A percentile compares a stretch with the other conserved stretches of the same genome.
phyloP scores from a whole-genome alignment of 2,329 filamentous ascomycete species.

The Talaromyces sp. region DNA sequence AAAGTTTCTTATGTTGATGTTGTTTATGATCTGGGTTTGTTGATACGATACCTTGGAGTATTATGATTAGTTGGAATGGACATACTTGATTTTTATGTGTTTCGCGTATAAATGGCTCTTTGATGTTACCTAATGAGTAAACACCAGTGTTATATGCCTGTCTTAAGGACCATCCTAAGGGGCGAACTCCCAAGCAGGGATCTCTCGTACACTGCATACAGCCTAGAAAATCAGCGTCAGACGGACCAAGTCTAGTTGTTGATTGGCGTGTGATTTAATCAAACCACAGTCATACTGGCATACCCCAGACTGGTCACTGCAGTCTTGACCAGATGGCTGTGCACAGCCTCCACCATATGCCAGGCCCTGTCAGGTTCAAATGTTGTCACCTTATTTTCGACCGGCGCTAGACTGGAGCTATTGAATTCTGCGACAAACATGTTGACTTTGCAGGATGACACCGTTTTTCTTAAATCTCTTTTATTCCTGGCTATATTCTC shows the following conservation, averaged over 20 bases:
- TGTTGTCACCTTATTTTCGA: too few relatives aligned
- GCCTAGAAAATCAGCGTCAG: neutral
- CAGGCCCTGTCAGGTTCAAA: neutral
- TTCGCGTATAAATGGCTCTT: neutral
- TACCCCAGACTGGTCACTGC: too few relatives aligned
- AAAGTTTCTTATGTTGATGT: slow-evolving; percentile 11
- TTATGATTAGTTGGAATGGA: neutral
- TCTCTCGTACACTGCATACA: neutral
- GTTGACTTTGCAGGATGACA: neutral
- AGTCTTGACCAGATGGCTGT: too few relatives aligned
- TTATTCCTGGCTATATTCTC: too few relatives aligned
- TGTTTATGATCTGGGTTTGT: slow-evolving; percentile 3
- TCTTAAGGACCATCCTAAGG: too few relatives aligned
- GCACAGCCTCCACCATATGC: neutral
- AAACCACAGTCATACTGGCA: too few relatives aligned
- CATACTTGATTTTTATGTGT: neutral
- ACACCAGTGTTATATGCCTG: too few relatives aligned
- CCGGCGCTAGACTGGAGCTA: neutral
- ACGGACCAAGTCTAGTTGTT: neutral
- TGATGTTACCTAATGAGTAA: too few relatives aligned
- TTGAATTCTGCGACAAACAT: neutral
- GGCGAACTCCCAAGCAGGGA: neutral
- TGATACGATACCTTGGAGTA: slow-evolving; percentile 12
- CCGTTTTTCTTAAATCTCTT: neutral
- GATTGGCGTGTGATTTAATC: neutral